Conservation (phyloP, 2,329 filamentous ascomycete genomes). For the Bipolaris oryzae region DNA sequence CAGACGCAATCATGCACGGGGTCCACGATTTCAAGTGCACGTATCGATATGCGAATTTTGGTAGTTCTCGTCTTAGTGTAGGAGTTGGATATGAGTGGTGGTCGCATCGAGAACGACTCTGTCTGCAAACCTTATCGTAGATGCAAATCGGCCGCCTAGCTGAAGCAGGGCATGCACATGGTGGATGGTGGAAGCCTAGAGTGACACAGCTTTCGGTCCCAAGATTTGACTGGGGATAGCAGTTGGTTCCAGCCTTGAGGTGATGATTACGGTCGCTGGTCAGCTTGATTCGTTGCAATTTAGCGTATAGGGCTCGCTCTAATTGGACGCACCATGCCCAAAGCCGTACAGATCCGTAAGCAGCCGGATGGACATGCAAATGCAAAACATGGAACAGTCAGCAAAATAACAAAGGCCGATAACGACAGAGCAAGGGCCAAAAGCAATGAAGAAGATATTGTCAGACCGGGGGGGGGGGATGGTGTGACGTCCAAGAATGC, state of each 20-base stretch:
- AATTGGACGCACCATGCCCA: neutral
- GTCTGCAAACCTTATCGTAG: constrained; percentile 6
- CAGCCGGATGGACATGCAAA: neutral
- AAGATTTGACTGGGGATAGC: neutral
- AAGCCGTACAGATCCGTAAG: constrained; percentile 2
- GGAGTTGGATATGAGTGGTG: neutral
- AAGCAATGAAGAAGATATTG: neutral
- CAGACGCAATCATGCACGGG: neutral
- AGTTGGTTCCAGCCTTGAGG: neutral
- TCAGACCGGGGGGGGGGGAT: neutral
- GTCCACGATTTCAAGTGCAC: neutral
- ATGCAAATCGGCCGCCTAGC: constrained; percentile 3
- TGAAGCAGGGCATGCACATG: constrained; percentile 11
- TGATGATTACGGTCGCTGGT: neutral
- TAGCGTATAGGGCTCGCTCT: neutral
- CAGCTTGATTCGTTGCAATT: neutral
- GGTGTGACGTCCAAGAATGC: neutral
- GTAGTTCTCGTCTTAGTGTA: neutral
- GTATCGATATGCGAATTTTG: neutral
- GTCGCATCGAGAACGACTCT: neutral
- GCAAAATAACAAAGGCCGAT: neutral
- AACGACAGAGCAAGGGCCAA: neutral
- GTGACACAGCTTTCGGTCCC: constrained; percentile 1
- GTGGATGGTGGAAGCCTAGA: neutral
- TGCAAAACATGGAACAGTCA: constrained; percentile 2